These are phyloP conservation scores for Venturia pyrina DNA, from an alignment of 2,329 filamentous ascomycete genomes.

Conservation along the genomic window DNA sequence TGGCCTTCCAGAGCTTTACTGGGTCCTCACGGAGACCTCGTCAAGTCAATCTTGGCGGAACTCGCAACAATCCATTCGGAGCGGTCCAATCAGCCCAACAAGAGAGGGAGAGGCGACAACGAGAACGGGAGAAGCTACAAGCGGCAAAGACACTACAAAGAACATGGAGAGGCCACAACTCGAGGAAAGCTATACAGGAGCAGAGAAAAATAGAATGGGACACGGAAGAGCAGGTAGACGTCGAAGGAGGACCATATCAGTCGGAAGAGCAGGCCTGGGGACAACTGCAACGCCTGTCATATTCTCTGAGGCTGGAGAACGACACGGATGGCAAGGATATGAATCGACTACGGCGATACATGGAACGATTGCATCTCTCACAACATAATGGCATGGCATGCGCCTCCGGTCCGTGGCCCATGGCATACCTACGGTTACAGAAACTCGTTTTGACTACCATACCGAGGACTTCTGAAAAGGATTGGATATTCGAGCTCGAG, in stretches of 20 bases:
- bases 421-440: conserved; percentile 32
- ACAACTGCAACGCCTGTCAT: conserved; percentile 33
- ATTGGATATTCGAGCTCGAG: conserved; percentile 15
- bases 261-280: conserved; percentile 22
- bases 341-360: conserved; percentile 30
- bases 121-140: conserved; percentile 66
- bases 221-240: conserved; percentile 20
- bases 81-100: conserved; percentile 65
- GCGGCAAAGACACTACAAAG: conserved; percentile 67
- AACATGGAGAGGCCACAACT: conserved; percentile 68
- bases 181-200: conserved; percentile 53
- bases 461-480: conserved; percentile 12
- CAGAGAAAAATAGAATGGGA: conserved; percentile 24
- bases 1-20: conserved; percentile 87
- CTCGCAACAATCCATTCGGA: conserved; percentile 66
- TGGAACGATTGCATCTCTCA: conserved; percentile 16
- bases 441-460: conserved; percentile 25
- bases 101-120: conserved; percentile 69
- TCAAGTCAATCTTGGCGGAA: conserved; percentile 89
- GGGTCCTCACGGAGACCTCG: conserved; percentile 75
- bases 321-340: conserved; percentile 26
- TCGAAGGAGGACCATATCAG: not conserved
- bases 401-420: conserved; percentile 28
- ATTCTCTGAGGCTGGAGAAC: conserved; percentile 29
- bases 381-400: conserved; percentile 19